Evolutionary conservation across 2,329 filamentous ascomycete genomes (phyloP).

Genomic region (Sporothrix pseudoabietina): DNA sequence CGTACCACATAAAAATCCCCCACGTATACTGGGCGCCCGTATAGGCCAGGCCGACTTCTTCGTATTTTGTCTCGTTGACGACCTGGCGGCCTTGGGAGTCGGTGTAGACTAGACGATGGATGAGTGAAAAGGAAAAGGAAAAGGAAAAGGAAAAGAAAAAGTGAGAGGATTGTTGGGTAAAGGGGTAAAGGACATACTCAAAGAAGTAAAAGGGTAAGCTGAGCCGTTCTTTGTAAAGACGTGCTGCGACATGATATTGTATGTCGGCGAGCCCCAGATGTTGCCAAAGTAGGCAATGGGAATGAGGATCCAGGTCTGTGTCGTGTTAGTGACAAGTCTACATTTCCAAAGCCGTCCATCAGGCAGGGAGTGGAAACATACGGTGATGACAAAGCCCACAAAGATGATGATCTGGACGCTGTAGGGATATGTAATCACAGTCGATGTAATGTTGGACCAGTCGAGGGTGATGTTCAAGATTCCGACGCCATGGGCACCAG

Average conservation of each 20-base stretch:
- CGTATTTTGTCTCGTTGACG: constrained; percentile 34
- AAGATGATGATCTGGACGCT: constrained; percentile 36
- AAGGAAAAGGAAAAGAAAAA: neutral
- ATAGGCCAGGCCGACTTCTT: constrained; percentile 35
- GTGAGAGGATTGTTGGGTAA: no score
- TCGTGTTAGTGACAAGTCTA: neutral
- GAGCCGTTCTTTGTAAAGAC: constrained; percentile 35
- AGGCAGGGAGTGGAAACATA: neutral
- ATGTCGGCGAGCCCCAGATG: constrained; percentile 34
- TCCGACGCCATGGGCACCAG: constrained; percentile 34
- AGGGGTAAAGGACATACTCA: constrained; percentile 1
- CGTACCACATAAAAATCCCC: constrained; percentile 33
- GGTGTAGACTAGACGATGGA: constrained; percentile 24
- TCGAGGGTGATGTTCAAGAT: constrained; percentile 35
- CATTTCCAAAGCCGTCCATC: neutral
- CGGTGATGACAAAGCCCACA: constrained; percentile 32
- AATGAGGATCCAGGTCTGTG: constrained; percentile 35
- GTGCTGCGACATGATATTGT: constrained; percentile 35
- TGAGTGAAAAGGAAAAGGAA: neutral
- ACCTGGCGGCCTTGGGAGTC: constrained; percentile 25
- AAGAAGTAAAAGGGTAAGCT: constrained; percentile 30
- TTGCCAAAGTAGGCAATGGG: constrained; percentile 35
- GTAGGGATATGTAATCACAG: constrained; percentile 34
- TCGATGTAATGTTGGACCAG: constrained; percentile 37
- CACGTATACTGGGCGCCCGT: constrained; percentile 34